phyloP scores from a whole-genome alignment of 2,329 filamentous ascomycete genomes.

The Lachnellula occidentalis region DNA sequence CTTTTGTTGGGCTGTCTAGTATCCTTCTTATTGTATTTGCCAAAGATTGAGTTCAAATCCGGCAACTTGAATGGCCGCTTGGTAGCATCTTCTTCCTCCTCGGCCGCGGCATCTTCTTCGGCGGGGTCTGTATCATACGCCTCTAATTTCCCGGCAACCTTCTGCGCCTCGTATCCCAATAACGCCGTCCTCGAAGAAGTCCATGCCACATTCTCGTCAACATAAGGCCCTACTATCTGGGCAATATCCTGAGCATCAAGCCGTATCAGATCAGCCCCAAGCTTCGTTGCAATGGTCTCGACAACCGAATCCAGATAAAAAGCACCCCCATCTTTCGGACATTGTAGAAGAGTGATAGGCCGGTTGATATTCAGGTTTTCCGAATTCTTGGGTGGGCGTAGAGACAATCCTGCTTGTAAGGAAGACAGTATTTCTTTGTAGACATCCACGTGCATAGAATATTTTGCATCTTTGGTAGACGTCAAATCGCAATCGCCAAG shows the following conservation, averaged over 20 bases:
- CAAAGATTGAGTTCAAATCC: constrained; percentile 9
- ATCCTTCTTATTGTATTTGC: not conserved
- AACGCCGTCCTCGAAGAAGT: constrained; percentile 45
- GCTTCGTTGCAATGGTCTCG: constrained; percentile 53
- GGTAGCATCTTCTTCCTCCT: constrained; percentile 27
- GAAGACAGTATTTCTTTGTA: constrained; percentile 39
- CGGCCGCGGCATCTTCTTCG: constrained; percentile 37
- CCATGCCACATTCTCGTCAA: constrained; percentile 53
- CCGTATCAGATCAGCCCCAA: constrained; percentile 61
- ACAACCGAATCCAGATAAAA: constrained; percentile 56
- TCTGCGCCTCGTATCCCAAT: constrained; percentile 51
- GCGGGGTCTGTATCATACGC: constrained; percentile 43
- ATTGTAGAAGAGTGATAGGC: constrained; percentile 54
- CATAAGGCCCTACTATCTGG: constrained; percentile 61
- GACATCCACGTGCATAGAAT: constrained; percentile 27
- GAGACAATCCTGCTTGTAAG: constrained; percentile 44
- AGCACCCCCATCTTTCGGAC: constrained; percentile 50
- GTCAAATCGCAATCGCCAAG: constrained; percentile 14
- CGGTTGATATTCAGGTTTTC: constrained; percentile 39
- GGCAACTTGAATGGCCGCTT: constrained; percentile 7
- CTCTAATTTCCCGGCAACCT: constrained; percentile 48
- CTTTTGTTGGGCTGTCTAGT: not conserved
- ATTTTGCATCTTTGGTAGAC: constrained; percentile 19
- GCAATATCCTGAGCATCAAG: constrained; percentile 67
- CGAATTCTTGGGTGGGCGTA: constrained; percentile 35